Evolutionary conservation across 768 basidiomycete species (phyloP).

Genomic region (Zangia roseola): DNA sequence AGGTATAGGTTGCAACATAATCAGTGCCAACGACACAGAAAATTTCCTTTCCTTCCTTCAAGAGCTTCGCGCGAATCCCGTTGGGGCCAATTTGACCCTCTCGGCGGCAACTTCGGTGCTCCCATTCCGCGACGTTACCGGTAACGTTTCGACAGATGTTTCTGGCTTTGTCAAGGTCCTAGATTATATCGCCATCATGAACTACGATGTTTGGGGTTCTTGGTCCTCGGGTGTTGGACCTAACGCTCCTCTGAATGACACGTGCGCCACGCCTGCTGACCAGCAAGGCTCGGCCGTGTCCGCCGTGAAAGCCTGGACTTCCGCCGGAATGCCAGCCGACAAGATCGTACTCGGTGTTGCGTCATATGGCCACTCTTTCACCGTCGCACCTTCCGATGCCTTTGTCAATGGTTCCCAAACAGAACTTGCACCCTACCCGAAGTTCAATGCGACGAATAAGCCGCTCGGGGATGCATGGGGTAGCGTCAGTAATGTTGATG

Average conservation of each 20-base stretch:
- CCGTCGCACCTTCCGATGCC: conserved; percentile 38
- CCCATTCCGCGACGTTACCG: conserved; percentile 61
- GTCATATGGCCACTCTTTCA: conserved; percentile 75
- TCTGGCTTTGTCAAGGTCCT: conserved; percentile 67
- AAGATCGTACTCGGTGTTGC: conserved; percentile 80
- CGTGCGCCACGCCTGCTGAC: conserved; percentile 57
- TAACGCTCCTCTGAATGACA: conserved; percentile 76
- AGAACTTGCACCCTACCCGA: conserved; percentile 46
- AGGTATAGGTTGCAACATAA: conserved; percentile 68
- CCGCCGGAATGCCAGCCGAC: conserved; percentile 66
- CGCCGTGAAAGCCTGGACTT: conserved; percentile 66
- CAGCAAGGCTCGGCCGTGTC: conserved; percentile 73
- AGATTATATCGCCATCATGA: conserved; percentile 62
- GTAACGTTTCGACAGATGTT: conserved; percentile 63
- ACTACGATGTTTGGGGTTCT: conserved; percentile 58
- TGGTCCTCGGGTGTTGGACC: conserved; percentile 59
- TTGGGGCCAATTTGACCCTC: conserved; percentile 47
- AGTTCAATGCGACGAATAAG: conserved; percentile 43
- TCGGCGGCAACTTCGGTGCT: conserved; percentile 63
- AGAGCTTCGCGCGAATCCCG: conserved; percentile 44
- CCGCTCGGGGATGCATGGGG: conserved; percentile 58
- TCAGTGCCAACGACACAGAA: conserved; percentile 53
- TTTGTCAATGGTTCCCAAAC: conserved; percentile 32
- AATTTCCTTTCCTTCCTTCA: conserved; percentile 78
- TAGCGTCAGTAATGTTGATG: conserved; percentile 45